Evolutionary conservation across 2,329 filamentous ascomycete genomes (phyloP), one percentile per base, ranked within the genome.

Genomic region (Hypoxylon sp.): DNA sequence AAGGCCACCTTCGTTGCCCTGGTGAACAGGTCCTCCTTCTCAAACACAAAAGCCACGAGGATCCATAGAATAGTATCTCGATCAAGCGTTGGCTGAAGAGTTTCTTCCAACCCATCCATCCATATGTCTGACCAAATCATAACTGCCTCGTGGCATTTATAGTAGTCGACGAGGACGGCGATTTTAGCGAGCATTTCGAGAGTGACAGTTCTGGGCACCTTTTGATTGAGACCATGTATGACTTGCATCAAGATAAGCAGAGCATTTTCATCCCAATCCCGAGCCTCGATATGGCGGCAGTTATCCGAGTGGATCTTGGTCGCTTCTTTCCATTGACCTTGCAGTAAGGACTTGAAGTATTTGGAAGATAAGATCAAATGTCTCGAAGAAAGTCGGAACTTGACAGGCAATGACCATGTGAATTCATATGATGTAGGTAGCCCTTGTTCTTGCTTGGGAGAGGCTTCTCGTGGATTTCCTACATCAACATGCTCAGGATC

Each of bases 251-350:
- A 16, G n/a, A 76, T 71, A 0, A 74, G 52, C 4, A 78, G 25
- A 0, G 76, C 75, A 0, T 73, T 64, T 4, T 61, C 9, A 45
- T 78, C 75, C 76, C 75, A 78, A 1, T 47, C 68, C 21, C 51
- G 34, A 5, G 70, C 61, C 1, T 64, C 34, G 4, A 72, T 16
- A 5, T 41, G 21, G 5, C 43, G 64, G 16, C 34, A n/a, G 27
- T 32, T 39, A 4, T 46, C 43, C 6, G 29, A 8, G 5, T 45
- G 5, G 8, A 46, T 37, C 8, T 32, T 11, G 9, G 29, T 48
- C 5, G 16, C 34, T 43, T 71, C 70, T 23, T 57, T 66, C 62
- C 66, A 71, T 2, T 51, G 55, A 1, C 63, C 60, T 23, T 37
- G 27, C 3, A 73, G 21, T 23, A 37, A 37, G 12, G 27, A 25